A percentile compares a stretch with the other conserved stretches of the same genome.
Evolutionary conservation across 2,329 filamentous ascomycete species (phyloP).

Genomic region (Scytalidium sp.): DNA sequence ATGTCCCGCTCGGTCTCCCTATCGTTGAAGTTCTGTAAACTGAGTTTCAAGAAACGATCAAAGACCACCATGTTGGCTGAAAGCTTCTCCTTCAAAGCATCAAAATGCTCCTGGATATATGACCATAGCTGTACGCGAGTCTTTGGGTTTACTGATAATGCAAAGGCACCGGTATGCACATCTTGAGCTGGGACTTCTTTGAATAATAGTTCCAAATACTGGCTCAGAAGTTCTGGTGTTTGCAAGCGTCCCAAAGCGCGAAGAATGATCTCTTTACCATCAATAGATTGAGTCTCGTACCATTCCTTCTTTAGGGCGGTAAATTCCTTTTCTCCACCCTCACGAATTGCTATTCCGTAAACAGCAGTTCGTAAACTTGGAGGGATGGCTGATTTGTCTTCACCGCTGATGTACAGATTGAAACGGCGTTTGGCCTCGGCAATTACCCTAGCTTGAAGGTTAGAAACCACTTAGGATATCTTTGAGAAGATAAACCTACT

Average conservation of each 20-base stretch:
- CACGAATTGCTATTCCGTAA: slow-evolving; percentile 75
- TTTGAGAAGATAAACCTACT: slow-evolving; percentile 44
- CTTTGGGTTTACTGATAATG: slow-evolving; percentile 69
- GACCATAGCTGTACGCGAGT: slow-evolving; percentile 78
- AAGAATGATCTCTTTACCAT: slow-evolving; percentile 86
- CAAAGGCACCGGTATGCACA: slow-evolving; percentile 75
- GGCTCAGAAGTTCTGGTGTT: slow-evolving; percentile 58
- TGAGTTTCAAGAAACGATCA: slow-evolving; percentile 81
- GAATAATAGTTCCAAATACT: slow-evolving; percentile 73
- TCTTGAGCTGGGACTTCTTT: slow-evolving; percentile 83
- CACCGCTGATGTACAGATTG: slow-evolving; percentile 67
- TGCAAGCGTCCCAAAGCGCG: slow-evolving; percentile 72
- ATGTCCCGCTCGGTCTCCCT: slow-evolving; percentile 71
- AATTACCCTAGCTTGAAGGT: slow-evolving; percentile 48
- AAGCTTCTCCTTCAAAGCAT: slow-evolving; percentile 66
- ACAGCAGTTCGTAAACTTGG: slow-evolving; percentile 78
- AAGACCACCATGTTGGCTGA: slow-evolving; percentile 80
- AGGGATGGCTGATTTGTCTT: slow-evolving; percentile 67
- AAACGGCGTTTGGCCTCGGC: slow-evolving; percentile 77
- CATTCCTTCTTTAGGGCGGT: slow-evolving; percentile 82
- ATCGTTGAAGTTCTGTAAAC: slow-evolving; percentile 76
- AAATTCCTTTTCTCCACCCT: slow-evolving; percentile 68
- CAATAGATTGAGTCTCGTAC: slow-evolving; percentile 76
- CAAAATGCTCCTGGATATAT: slow-evolving; percentile 84
- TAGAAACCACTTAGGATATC: slow-evolving; percentile 1